Evolutionary conservation across 2,329 filamentous ascomycete genomes (phyloP), one percentile per base, ranked within the genome.

Genomic region (Stagonosporopsis cucurbitacearum): DNA sequence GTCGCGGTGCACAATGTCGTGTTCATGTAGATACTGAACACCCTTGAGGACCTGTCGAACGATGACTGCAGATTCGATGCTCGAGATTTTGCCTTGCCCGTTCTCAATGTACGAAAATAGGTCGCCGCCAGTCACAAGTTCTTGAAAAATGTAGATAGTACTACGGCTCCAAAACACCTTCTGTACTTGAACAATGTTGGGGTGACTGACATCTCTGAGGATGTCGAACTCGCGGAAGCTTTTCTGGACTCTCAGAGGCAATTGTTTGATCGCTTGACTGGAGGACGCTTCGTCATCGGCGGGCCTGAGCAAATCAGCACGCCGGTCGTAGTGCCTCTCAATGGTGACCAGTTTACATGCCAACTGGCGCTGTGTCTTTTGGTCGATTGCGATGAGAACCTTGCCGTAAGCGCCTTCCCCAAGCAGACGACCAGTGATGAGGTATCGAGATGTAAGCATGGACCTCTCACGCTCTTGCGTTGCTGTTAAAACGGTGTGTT

Each of bases 311-410:
- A 62, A 12, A 4, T 40, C 25, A 17, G 42, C 19, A 17, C 52
- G n/a, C 13, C 52, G 55, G 23, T 57, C 47, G 44, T 65, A 65
- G 2, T 69, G 48, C n/a, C 54, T 60, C 39, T 63, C 75, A 2
- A 88, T 65, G 49, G 84, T 77, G 47, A 90, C 77, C 8, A 90
- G 73, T 65, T 92, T 91, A 77, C 89, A 92, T 11, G 87, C 88
- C 19, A 90, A 61, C 64, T 91, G 89, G 51, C 79, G 80, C 33
- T 80, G 78, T 0, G 82, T 84, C 6, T 70, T 71, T 22, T 76
- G 69, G 15, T 89, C 80, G 2, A 81, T 68, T 5, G 82, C 84
- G 9, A 87, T 75, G 51, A 83, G 80, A 3, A 89, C 83, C 37
- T 75, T 75, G 8, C 83, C 84, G 65, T 80, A 80, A 2, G 77